A percentile compares a stretch with the other conserved stretches of the same genome.
Conservation (phyloP, 148 eudicot species). For the Bassia scoparia region DNA sequence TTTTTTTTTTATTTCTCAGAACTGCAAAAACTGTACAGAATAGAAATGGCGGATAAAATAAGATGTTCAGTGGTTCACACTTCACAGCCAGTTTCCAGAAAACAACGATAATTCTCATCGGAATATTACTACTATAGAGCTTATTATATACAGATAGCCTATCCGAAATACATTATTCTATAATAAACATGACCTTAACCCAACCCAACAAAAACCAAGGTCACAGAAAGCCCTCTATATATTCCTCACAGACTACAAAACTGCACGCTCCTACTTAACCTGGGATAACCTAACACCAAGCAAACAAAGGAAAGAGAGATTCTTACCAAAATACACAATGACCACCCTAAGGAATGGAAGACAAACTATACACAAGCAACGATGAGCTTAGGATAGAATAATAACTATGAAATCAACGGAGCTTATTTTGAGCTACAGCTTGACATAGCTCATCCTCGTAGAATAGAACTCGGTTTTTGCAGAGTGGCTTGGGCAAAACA, state of each 20-base stretch:
- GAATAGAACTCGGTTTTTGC: conserved; percentile 79
- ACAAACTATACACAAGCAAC: conserved; percentile 44
- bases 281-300: conserved; percentile 19
- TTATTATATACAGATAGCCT: conserved; percentile 27
- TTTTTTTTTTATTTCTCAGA: no score
- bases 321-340: conserved; percentile 11
- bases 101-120: conserved; percentile 12
- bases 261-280: conserved; percentile 28
- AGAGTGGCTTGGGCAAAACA: conserved; percentile 60
- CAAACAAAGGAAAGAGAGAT: conserved; percentile 16
- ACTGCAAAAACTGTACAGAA: no score
- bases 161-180: conserved; percentile 30
- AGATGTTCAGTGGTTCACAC: no score
- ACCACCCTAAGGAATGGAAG: conserved; percentile 20
- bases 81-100: neutral
- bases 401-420: conserved; percentile 46
- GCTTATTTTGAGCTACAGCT: conserved; percentile 94
- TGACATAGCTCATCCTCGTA: conserved; percentile 94
- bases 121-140: conserved; percentile 8
- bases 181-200: conserved; percentile 26
- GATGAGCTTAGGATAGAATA: conserved; percentile 15
- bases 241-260: conserved; percentile 37
- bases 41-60: no score
- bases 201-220: conserved; percentile 28
- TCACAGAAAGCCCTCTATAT: conserved; percentile 27